These are phyloP conservation scores for Lathyrus sativus DNA, from an alignment of 306 rosid species.

Conservation along the genomic window DNA sequence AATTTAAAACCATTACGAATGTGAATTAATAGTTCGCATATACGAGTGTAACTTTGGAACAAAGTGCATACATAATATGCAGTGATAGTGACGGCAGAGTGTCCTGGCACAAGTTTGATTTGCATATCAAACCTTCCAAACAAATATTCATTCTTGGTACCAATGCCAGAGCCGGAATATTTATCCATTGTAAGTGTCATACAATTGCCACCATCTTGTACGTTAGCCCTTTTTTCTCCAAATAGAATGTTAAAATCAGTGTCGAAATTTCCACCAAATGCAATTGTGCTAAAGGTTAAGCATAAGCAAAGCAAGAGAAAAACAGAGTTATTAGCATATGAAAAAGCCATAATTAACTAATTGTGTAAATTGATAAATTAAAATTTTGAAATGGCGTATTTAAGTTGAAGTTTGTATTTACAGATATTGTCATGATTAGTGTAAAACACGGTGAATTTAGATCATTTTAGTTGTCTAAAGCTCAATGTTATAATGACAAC, in stretches of 20 bases:
- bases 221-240: constrained; percentile 40
- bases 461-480: neutral
- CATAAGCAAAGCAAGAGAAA: constrained; percentile 31
- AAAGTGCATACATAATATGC: constrained; percentile 47
- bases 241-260: constrained; percentile 42
- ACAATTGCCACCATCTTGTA: constrained; percentile 33
- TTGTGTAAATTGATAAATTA: neutral
- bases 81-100: constrained; percentile 53
- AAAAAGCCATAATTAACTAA: constrained; percentile 28
- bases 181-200: constrained; percentile 41
- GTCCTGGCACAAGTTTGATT: constrained; percentile 50
- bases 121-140: constrained; percentile 55
- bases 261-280: constrained; percentile 37
- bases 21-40: neutral
- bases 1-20: neutral
- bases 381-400: neutral
- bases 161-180: constrained; percentile 45
- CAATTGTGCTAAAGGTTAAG: constrained; percentile 17
- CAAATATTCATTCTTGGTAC: constrained; percentile 39
- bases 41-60: neutral
- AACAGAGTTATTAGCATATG: neutral
- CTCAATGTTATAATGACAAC: neutral
- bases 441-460: neutral
- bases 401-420: neutral
- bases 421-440: neutral